Evolutionary conservation across 495 filamentous ascomycete genomes (phyloP), one percentile per base, ranked within the genome.

Genomic region (Penicillium paradoxum): DNA sequence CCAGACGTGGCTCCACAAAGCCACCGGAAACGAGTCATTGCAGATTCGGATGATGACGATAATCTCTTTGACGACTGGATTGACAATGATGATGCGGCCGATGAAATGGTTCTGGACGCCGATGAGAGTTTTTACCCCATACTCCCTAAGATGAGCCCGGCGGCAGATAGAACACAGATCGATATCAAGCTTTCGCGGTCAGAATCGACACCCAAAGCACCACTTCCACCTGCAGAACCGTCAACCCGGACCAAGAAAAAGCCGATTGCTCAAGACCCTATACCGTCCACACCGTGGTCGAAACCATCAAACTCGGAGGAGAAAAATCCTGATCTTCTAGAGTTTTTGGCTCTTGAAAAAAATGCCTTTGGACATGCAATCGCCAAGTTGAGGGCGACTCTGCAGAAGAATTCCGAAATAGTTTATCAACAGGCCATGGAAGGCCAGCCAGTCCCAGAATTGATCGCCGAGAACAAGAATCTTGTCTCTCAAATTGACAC

Each of bases 1-100:
- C 39, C 49, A 25, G 33, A 41, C 8, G 47, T 52, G 3, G 43
- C 53, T 11, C 53, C 50, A 18, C 43, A 40, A 13, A 51, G 30
- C 39, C 55, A 18, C 44, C 50, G 42, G 29, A 67, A 56, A 18
- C 50, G 43, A 24, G 59, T 68, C 8, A 69, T 79, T 43, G 70
- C 71, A 17, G 76, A 75, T 44, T 78, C 76, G 4, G 73, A 76
- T n/a, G 75, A 77, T 49, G 72, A 74, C 5, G 69, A 71, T 17
- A 67, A 72, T 33, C 32, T 46, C 25, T 62, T 63, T 22, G 65
- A 56, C 18, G 51, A 59, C 18, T 68, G 60, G 57, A 15, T 49
- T 36, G 59, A 39, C 24, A 60, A 57, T 43, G 66, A 62, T 19
- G 54, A 53, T 29, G 32, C 62, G 14, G 63, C 65, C 39, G 68